These are phyloP conservation scores for Orbilia javanica DNA, from an alignment of 2,329 filamentous ascomycete genomes.

Conservation along the genomic window DNA sequence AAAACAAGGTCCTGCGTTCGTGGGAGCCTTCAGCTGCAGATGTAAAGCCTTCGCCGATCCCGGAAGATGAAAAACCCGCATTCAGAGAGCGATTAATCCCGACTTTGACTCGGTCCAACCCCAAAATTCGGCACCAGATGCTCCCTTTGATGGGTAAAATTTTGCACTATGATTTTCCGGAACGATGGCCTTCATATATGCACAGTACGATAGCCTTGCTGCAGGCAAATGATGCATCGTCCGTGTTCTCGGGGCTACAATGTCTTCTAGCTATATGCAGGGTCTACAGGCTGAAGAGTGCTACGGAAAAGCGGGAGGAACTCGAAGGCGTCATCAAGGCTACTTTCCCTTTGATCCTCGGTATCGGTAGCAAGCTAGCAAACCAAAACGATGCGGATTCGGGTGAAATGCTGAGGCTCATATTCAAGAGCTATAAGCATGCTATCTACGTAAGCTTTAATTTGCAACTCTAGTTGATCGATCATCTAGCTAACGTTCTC, in stretches of 20 bases:
- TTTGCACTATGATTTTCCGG: constrained; percentile 93
- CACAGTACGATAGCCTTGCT: constrained; percentile 91
- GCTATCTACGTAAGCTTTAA: constrained; percentile 83
- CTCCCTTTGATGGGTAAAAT: constrained; percentile 96
- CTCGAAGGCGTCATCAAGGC: constrained; percentile 94
- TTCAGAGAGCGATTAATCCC: constrained; percentile 91
- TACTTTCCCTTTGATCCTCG: constrained; percentile 87
- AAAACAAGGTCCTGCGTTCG: constrained; percentile 94
- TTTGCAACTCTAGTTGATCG: background rate
- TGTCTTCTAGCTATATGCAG: constrained; percentile 94
- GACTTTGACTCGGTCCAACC: constrained; percentile 82
- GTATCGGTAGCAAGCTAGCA: constrained; percentile 88
- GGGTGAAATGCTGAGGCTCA: constrained; percentile 94
- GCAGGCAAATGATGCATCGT: constrained; percentile 84
- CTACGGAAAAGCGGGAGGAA: constrained; percentile 80
- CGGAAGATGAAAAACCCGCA: constrained; percentile 87
- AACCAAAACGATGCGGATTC: constrained; percentile 93
- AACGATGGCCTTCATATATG: constrained; percentile 93
- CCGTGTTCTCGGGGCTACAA: constrained; percentile 92
- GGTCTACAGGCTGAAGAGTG: constrained; percentile 92
- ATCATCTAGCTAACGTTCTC: constrained; percentile 13
- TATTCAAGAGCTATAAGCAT: constrained; percentile 97
- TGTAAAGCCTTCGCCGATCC: constrained; percentile 78
- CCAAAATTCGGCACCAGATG: constrained; percentile 89
- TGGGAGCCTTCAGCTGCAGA: constrained; percentile 82